Evolutionary conservation across 2,329 filamentous ascomycete genomes (phyloP).

Genomic region (Botrytis byssoidea): DNA sequence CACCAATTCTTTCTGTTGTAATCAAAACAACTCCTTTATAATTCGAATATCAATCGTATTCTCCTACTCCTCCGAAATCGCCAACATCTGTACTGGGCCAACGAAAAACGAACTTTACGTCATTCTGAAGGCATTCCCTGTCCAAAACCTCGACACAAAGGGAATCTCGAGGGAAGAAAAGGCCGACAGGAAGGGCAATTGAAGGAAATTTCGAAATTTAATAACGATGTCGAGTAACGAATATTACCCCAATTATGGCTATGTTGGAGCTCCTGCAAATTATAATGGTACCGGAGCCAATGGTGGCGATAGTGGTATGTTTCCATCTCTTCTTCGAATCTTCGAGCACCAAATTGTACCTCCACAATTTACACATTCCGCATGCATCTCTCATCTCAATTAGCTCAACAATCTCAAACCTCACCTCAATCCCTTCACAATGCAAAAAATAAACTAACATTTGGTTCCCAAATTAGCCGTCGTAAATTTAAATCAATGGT

Average conservation of each 20-base stretch:
- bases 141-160: not conserved
- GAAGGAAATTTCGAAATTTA: not conserved
- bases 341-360: not conserved
- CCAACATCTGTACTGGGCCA: not conserved
- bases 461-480: slow-evolving; percentile 52
- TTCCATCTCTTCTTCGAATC: not conserved
- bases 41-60: not conserved
- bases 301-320: slow-evolving; percentile 41
- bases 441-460: slow-evolving; percentile 13
- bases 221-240: slow-evolving; percentile 1
- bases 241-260: slow-evolving; percentile 47
- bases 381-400: slow-evolving; percentile 3
- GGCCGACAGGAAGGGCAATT: slow-evolving; percentile 1
- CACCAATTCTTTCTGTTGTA: not conserved
- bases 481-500: slow-evolving; percentile 96
- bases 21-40: not conserved
- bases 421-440: not conserved
- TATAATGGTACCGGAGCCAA: slow-evolving; percentile 59
- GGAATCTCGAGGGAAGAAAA: not conserved
- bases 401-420: not conserved
- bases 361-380: not conserved
- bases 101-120: not conserved
- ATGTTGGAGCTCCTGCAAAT: slow-evolving; percentile 54
- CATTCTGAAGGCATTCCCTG: not conserved
- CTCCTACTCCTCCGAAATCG: not conserved